Conservation (phyloP, 352 stramenopile species). For the Salisapilia sapeloensis region DNA sequence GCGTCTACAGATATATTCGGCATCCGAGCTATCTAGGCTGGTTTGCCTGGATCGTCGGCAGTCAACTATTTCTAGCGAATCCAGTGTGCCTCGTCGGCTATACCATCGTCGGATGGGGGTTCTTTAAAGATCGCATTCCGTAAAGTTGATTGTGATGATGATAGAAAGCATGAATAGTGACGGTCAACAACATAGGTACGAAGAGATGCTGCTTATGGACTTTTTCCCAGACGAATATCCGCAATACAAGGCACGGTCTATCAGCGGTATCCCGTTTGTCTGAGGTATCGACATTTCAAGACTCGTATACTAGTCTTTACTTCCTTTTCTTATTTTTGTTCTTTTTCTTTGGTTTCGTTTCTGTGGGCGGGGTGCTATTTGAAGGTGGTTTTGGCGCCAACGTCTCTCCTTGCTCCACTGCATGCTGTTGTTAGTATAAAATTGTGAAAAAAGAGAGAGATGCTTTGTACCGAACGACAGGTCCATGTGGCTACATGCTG, state of each 20-base stretch:
- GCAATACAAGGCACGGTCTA: conserved; percentile 72
- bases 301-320: neutral
- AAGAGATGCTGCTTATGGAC: conserved; percentile 81
- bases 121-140: conserved; percentile 90
- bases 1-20: conserved; percentile 84
- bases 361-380: neutral
- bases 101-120: conserved; percentile 81
- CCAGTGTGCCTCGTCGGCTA: conserved; percentile 77
- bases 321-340: conserved; percentile 20
- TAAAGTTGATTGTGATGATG: conserved; percentile 23
- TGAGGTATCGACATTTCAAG: conserved; percentile 2
- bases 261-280: conserved; percentile 89
- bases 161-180: too few relatives aligned
- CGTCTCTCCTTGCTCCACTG: conserved; percentile 13
- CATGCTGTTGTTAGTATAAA: conserved; percentile 14
- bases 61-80: conserved; percentile 89
- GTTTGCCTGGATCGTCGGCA: conserved; percentile 94
- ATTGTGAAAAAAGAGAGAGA: neutral
- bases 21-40: conserved; percentile 94
- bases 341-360: conserved; percentile 23
- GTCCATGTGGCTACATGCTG: conserved; percentile 21
- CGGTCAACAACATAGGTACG: too few relatives aligned
- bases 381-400: conserved; percentile 1
- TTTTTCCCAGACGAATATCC: conserved; percentile 90
- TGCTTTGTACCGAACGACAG: conserved; percentile 3